phyloP scores from a whole-genome alignment of 495 filamentous ascomycete genomes.

The Hypoxylon intermedium region DNA sequence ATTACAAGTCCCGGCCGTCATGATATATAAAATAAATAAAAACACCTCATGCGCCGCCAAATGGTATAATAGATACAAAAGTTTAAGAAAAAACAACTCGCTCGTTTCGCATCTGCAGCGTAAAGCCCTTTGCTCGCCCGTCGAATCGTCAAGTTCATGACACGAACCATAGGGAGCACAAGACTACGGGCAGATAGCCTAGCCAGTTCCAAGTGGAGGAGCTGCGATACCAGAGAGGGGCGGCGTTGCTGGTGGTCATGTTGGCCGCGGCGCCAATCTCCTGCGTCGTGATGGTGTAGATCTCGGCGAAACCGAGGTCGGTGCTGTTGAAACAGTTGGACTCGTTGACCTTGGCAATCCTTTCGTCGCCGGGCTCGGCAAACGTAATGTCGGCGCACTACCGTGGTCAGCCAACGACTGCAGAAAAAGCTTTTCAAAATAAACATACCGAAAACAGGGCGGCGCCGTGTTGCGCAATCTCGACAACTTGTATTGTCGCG shows the following conservation, averaged over 20 bases:
- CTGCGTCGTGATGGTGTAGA: constrained; percentile 67
- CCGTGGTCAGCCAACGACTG: background rate
- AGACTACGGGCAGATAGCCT: constrained; percentile 48
- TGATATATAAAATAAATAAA: background rate
- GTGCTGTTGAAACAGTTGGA: constrained; percentile 86
- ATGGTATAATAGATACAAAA: constrained; percentile 32
- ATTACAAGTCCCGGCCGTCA: constrained; percentile 11
- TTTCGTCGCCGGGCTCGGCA: constrained; percentile 70
- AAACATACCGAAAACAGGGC: constrained; percentile 86
- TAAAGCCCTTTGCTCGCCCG: background rate
- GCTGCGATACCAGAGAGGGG: constrained; percentile 27
- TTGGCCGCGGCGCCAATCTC: constrained; percentile 43
- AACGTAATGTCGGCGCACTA: constrained; percentile 92
- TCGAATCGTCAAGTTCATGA: constrained; percentile 24
- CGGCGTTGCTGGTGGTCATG: constrained; percentile 37
- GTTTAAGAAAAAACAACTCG: background rate
- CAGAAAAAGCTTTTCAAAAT: too few species aligned
- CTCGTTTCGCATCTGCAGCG: background rate
- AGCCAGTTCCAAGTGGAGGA: constrained; percentile 33
- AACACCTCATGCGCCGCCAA: constrained; percentile 26
- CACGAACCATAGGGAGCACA: constrained; percentile 47
- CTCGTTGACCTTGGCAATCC: constrained; percentile 71
- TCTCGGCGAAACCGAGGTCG: constrained; percentile 73
- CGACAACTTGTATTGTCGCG: constrained; percentile 93
- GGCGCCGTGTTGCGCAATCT: constrained; percentile 88